Conservation (phyloP, 2,329 filamentous ascomycete species). For the Phaeosphaeria sp. region DNA sequence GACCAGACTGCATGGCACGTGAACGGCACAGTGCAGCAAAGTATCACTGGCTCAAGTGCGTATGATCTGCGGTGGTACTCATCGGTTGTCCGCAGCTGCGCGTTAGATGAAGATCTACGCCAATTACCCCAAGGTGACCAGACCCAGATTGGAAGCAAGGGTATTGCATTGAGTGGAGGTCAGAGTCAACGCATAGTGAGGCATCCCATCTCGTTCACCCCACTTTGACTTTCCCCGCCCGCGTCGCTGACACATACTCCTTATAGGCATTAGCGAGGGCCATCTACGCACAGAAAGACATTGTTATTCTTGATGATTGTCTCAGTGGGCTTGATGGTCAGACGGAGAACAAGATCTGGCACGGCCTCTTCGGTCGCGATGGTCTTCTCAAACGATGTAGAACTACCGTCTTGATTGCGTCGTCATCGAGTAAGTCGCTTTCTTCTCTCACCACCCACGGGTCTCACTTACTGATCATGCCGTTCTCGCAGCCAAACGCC, state of each 20-base stretch:
- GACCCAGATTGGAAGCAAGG: slow-evolving; percentile 59
- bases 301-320: slow-evolving; percentile 59
- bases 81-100: slow-evolving; percentile 43
- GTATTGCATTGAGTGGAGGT: slow-evolving; percentile 59
- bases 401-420: slow-evolving; percentile 42
- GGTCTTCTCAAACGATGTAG: slow-evolving; percentile 53
- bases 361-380: slow-evolving; percentile 54
- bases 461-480: neutral
- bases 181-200: slow-evolving; percentile 59
- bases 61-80: slow-evolving; percentile 48
- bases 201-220: slow-evolving; percentile 18
- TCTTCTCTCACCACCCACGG: neutral
- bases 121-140: slow-evolving; percentile 45
- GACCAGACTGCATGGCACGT: slow-evolving; percentile 49
- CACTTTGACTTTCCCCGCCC: slow-evolving; percentile 7
- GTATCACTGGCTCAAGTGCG: slow-evolving; percentile 43
- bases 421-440: slow-evolving; percentile 34
- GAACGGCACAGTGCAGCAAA: slow-evolving; percentile 47
- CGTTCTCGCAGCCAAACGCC: slow-evolving; percentile 30
- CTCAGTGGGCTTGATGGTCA: slow-evolving; percentile 59
- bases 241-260: slow-evolving; percentile 13
- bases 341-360: slow-evolving; percentile 58
- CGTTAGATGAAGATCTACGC: slow-evolving; percentile 42
- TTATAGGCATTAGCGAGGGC: slow-evolving; percentile 58
- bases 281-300: slow-evolving; percentile 56